Evolutionary conservation across 2,329 filamentous ascomycete species (phyloP).

Genomic region (Ceratocystis lukuohia): DNA sequence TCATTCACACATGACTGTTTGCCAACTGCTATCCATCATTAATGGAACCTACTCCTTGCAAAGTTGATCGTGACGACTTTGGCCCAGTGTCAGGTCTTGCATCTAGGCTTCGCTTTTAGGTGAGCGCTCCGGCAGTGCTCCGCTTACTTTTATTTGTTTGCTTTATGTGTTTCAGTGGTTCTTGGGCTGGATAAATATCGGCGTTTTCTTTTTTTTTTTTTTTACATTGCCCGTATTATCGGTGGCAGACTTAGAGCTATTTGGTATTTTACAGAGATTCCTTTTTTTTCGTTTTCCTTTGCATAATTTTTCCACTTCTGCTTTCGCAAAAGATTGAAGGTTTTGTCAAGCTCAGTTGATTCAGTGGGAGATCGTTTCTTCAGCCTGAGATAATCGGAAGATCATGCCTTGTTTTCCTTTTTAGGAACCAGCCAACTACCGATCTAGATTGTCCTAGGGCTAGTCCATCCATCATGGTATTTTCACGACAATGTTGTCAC

Average conservation of each 20-base stretch:
- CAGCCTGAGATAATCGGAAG: background rate
- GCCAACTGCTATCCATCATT: conserved; percentile 7
- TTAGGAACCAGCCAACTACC: conserved; percentile 1
- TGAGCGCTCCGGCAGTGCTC: conserved; percentile 2
- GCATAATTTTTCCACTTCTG: background rate
- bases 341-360: background rate
- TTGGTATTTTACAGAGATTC: background rate
- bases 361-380: background rate
- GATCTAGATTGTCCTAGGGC: background rate
- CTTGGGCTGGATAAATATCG: conserved; percentile 7
- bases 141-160: conserved; percentile 7
- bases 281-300: background rate
- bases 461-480: background rate
- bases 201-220: conserved; percentile 2
- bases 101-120: background rate
- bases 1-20: conserved; percentile 37
- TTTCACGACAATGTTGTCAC: background rate
- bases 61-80: background rate
- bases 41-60: background rate
- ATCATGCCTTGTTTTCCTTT: background rate
- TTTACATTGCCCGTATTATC: background rate
- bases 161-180: background rate
- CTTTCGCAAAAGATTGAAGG: background rate
- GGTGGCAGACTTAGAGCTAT: background rate
- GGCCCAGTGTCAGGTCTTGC: background rate